Conservation (phyloP, 805 yeast species). For the Suhomyces xylopsoci region DNA sequence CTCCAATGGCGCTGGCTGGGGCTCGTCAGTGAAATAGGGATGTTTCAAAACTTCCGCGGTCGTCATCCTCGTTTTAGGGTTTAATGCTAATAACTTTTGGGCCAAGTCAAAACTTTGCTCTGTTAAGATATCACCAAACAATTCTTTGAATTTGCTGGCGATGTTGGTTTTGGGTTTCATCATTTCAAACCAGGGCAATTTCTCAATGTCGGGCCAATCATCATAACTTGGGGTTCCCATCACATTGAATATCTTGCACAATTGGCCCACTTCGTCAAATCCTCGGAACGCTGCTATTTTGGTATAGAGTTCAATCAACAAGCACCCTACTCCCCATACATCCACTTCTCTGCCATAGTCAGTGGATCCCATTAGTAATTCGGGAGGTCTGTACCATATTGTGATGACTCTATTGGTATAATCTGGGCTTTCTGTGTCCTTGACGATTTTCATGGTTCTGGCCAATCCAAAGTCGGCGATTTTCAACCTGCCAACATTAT, state of each 20-base stretch:
- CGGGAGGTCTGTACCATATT: conserved; percentile 97
- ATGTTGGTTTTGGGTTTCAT: conserved; percentile 53
- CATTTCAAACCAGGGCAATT: conserved; percentile 91
- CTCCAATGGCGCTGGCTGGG: conserved; percentile 56
- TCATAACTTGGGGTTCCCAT: conserved; percentile 82
- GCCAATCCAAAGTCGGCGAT: conserved; percentile 86
- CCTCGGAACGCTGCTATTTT: conserved; percentile 82
- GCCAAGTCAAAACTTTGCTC: conserved; percentile 63
- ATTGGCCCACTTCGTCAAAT: conserved; percentile 80
- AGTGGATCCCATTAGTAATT: conserved; percentile 84
- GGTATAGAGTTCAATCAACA: conserved; percentile 76
- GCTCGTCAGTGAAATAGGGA: conserved; percentile 68
- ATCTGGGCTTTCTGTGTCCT: conserved; percentile 57
- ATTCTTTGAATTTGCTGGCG: conserved; percentile 24
- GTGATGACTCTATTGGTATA: conserved; percentile 96
- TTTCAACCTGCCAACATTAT: conserved; percentile 59
- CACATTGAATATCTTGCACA: conserved; percentile 68
- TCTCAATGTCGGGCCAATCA: conserved; percentile 75
- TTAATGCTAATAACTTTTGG: conserved; percentile 53
- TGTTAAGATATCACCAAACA: conserved; percentile 22
- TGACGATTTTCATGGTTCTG: conserved; percentile 61
- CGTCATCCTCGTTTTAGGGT: conserved; percentile 65
- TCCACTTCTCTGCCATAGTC: conserved; percentile 89
- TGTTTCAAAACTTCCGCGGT: conserved; percentile 71
- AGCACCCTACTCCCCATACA: conserved; percentile 96